Base-by-base conservation (phyloP, 192 early-diverging fungal genomes). In the Irineochytrium annulatum region DNA sequence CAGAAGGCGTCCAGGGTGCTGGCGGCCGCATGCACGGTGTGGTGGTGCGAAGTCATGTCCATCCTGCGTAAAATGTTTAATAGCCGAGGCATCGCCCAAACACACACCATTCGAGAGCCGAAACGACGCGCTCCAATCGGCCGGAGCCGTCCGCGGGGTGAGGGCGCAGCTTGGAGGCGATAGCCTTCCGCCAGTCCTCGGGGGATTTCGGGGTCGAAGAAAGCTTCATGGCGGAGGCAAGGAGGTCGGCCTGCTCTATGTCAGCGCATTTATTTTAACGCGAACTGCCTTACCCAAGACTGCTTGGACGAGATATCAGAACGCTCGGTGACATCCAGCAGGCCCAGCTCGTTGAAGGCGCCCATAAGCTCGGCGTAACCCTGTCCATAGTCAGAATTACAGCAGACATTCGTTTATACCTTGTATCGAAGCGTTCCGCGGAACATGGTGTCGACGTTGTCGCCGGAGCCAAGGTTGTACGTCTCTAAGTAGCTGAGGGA, bases 371-470 rank as follows among this genome's bases (percentile, higher is more conserved):
- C 92, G 2, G 88, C 82, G 70, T 89, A 98, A 0, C 95, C 95
- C 72, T 82, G 37, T 41, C 37, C 37, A n/a, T 4, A 28, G 32
- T 59, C 4, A 17, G 22, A 4, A 11, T 37, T 3, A 39, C 11
- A 59, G 22, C 22, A 52, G 22, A 30, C 19, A 3, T 4, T 28
- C 5, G 3, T 16, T 34, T 44, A 28, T 54, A 82, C 81, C 64
- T 86, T 78, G 72, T 90, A 99, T 57, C 96, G 74, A 31, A 99
- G 73, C 0, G 96, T 97, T 30, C 96, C 96, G 52, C 96, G 78
- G 74, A 98, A 91, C 88, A 99, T 94, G 39, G 90, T 92, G 37
- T 89, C 81, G 69, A 94, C 74, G 8, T 83, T 68, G 13, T 82
- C 74, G 14, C 82, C 58, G 8, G 86, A 79, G 11, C 87, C 79